These are phyloP conservation scores for Rickenella mellea DNA, from an alignment of 768 basidiomycete genomes.

Conservation along the genomic window DNA sequence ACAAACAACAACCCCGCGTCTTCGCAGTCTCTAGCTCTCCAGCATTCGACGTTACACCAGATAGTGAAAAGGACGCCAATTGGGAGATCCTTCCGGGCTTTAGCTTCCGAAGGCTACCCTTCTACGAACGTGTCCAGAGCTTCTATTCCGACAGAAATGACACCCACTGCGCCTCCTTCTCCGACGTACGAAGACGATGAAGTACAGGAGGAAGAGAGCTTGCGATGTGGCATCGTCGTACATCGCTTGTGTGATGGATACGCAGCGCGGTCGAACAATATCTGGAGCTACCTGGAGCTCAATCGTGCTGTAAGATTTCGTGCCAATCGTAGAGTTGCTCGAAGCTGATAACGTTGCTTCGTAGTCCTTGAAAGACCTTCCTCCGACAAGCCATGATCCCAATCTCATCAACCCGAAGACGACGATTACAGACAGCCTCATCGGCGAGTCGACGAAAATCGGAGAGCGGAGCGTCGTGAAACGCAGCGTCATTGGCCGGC, in stretches of 20 bases:
- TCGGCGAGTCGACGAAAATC: constrained; percentile 77
- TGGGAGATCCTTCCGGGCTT: constrained; percentile 3
- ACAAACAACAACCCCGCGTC: constrained; percentile 27
- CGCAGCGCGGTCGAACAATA: constrained; percentile 65
- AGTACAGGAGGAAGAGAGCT: constrained; percentile 27
- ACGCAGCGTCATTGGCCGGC: constrained; percentile 67
- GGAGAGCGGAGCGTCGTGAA: constrained; percentile 77
- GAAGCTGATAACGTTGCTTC: neutral
- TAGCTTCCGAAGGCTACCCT: constrained; percentile 9
- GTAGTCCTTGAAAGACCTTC: neutral
- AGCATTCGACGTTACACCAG: constrained; percentile 46
- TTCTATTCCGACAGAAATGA: constrained; percentile 18
- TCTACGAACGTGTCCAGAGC: constrained; percentile 11
- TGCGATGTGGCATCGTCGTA: constrained; percentile 58
- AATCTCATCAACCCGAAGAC: constrained; percentile 69
- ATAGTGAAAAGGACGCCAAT: constrained; percentile 8
- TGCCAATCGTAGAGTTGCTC: neutral
- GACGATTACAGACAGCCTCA: constrained; percentile 78
- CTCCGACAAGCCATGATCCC: constrained; percentile 55
- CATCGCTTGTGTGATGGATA: constrained; percentile 45
- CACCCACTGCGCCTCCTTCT: constrained; percentile 34
- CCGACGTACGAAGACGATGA: constrained; percentile 29
- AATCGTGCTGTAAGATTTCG: constrained; percentile 58
- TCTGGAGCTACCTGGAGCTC: constrained; percentile 68
- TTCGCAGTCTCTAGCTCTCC: constrained; percentile 41